A percentile compares a stretch with the other conserved stretches of the same genome.
These are phyloP conservation scores for Stagonosporopsis rhizophila DNA, from an alignment of 2,329 filamentous ascomycete species.

Conservation along the genomic window DNA sequence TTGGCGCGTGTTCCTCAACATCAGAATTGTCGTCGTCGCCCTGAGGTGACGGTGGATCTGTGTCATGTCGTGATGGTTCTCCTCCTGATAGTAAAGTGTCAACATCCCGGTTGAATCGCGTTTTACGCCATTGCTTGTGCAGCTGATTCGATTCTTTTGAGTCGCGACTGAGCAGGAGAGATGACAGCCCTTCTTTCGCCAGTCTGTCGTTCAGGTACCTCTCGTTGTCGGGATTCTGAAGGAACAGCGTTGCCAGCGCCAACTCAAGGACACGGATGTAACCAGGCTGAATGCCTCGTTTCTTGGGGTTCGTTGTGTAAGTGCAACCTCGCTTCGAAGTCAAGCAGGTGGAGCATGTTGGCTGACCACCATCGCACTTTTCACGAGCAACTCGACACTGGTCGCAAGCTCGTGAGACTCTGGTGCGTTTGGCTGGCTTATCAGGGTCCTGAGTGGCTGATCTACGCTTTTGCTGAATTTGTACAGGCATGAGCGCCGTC, in stretches of 20 bases:
- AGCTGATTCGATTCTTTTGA: constrained; percentile 62
- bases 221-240: constrained; percentile 67
- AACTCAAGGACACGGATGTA: constrained; percentile 78
- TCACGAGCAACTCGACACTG: constrained; percentile 72
- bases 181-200: constrained; percentile 55
- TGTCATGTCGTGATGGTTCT: constrained; percentile 34
- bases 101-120: constrained; percentile 67
- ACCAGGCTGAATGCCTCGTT: constrained; percentile 79
- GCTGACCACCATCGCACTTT: constrained; percentile 74
- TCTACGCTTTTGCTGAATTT: constrained; percentile 37
- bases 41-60: constrained; percentile 25
- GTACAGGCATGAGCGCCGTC: constrained; percentile 34
- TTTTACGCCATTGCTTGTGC: constrained; percentile 69
- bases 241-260: constrained; percentile 71
- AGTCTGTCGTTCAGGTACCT: constrained; percentile 64
- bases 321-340: constrained; percentile 70
- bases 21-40: constrained; percentile 42
- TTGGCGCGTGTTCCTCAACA: constrained; percentile 20
- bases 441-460: constrained; percentile 26
- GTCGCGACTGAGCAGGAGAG: constrained; percentile 61
- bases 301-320: constrained; percentile 76
- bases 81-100: constrained; percentile 66
- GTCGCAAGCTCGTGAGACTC: constrained; percentile 73
- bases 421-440: constrained; percentile 59
- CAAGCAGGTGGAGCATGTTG: constrained; percentile 71